These are phyloP conservation scores for Fusarium sp. DNA, from an alignment of 2,329 filamentous ascomycete species.

Conservation along the genomic window DNA sequence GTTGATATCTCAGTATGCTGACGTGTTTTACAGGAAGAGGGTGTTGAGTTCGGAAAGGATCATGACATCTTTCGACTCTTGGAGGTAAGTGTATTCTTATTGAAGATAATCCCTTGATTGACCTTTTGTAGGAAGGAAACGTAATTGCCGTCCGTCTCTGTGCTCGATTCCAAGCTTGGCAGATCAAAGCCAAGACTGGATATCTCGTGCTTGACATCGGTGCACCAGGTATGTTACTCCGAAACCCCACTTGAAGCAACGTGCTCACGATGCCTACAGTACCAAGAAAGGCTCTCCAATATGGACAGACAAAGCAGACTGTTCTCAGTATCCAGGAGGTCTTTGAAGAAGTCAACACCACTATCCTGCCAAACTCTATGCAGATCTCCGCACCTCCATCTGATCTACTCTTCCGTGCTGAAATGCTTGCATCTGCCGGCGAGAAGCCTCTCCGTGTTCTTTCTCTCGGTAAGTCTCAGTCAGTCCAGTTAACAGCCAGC, in stretches of 20 bases:
- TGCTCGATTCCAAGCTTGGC: not conserved
- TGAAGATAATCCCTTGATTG: not conserved
- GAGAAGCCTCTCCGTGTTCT: not conserved
- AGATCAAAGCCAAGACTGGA: not conserved
- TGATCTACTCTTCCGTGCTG: not conserved
- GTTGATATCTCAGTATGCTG: not conserved
- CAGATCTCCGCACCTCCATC: not conserved
- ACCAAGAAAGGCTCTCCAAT: not conserved
- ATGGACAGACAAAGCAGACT: not conserved
- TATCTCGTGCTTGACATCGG: not conserved
- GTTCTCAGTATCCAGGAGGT: not conserved
- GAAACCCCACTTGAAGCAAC: too few relatives aligned
- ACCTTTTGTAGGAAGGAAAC: not conserved
- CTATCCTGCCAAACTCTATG: not conserved
- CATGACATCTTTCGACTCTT: not conserved
- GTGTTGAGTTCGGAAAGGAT: not conserved
- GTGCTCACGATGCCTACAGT: not conserved
- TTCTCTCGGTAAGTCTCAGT: not conserved
- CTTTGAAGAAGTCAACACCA: not conserved
- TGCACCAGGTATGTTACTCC: not conserved
- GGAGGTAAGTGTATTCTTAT: not conserved
- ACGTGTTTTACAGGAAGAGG: not conserved
- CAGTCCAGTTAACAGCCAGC: too few relatives aligned
- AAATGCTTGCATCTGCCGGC: not conserved
- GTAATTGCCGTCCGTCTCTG: not conserved